Conservation (phyloP, 2,329 filamentous ascomycete species). For the Penicillium olsonii region DNA sequence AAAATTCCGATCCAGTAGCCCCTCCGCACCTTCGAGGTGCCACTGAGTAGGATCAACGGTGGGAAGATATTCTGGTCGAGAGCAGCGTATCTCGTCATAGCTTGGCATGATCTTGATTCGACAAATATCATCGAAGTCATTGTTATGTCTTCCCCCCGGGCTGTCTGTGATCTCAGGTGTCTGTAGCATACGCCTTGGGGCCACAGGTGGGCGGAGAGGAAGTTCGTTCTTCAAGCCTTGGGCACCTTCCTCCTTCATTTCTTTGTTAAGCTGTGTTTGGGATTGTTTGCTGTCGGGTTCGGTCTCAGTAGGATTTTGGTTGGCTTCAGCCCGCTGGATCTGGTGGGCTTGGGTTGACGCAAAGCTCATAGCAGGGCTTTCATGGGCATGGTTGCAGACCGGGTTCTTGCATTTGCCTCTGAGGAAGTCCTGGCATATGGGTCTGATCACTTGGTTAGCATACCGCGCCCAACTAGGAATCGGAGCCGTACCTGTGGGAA, state of each 20-base stretch:
- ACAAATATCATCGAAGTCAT: constrained; percentile 37
- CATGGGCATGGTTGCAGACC: constrained; percentile 16
- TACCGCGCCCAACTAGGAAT: too few relatives aligned
- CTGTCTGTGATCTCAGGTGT: constrained; percentile 4
- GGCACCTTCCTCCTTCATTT: constrained; percentile 1
- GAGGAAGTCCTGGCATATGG: constrained; percentile 10
- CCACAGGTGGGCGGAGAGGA: background rate
- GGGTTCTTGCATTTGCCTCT: constrained; percentile 7
- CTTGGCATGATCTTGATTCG: constrained; percentile 40
- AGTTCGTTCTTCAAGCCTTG: background rate
- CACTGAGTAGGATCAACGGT: constrained; percentile 31
- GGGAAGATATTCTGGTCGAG: constrained; percentile 35
- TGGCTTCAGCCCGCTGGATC: background rate
- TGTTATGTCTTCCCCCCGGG: constrained; percentile 39
- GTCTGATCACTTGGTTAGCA: background rate
- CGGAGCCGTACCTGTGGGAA: too few relatives aligned
- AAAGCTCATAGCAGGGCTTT: background rate
- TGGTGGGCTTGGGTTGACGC: background rate
- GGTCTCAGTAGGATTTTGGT: background rate
- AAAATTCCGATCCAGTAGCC: constrained; percentile 39
- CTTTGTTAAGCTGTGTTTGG: background rate
- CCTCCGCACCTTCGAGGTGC: constrained; percentile 27
- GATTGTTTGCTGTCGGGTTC: background rate
- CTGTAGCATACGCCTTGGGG: constrained; percentile 11
- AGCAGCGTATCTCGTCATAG: constrained; percentile 34